A percentile compares a stretch with the other conserved stretches of the same genome.
These are phyloP conservation scores for Termitomyces sp. DNA, from an alignment of 768 basidiomycete genomes.

Conservation along the genomic window DNA sequence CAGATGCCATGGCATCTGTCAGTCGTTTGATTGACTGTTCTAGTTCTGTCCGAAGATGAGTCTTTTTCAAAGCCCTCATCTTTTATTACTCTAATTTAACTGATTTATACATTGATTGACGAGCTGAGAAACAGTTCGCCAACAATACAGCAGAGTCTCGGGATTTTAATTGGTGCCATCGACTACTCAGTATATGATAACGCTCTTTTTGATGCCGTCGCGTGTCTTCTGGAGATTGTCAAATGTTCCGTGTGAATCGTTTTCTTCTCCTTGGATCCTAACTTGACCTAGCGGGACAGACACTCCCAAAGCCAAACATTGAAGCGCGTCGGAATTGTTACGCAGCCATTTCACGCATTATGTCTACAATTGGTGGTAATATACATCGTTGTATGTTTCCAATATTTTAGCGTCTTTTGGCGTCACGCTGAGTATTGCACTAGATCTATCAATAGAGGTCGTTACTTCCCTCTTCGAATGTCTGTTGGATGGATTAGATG, in stretches of 20 bases:
- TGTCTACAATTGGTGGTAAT: slow-evolving; percentile 27
- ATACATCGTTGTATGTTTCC: slow-evolving; percentile 19
- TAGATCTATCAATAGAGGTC: slow-evolving; percentile 47
- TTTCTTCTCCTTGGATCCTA: slow-evolving; percentile 6
- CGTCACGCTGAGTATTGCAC: neutral
- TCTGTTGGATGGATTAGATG: slow-evolving; percentile 70
- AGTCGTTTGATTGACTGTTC: slow-evolving; percentile 70
- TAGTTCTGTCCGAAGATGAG: slow-evolving; percentile 70
- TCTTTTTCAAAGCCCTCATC: slow-evolving; percentile 16
- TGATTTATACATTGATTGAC: slow-evolving; percentile 50
- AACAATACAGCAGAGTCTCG: slow-evolving; percentile 69
- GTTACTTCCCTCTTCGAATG: slow-evolving; percentile 51
- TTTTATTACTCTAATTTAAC: slow-evolving; percentile 11
- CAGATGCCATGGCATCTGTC: slow-evolving; percentile 62
- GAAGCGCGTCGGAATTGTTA: slow-evolving; percentile 59
- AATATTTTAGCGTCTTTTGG: neutral
- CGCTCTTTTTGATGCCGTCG: slow-evolving; percentile 50
- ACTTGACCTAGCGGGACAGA: slow-evolving; percentile 19
- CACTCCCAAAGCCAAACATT: slow-evolving; percentile 33
- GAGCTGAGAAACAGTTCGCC: slow-evolving; percentile 55
- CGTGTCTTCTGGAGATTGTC: slow-evolving; percentile 59
- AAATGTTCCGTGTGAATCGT: slow-evolving; percentile 42
- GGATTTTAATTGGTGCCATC: slow-evolving; percentile 63
- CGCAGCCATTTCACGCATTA: slow-evolving; percentile 36
- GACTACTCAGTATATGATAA: slow-evolving; percentile 58